Evolutionary conservation across 352 stramenopile genomes (phyloP).

Genomic region (Pythium chondricola): DNA sequence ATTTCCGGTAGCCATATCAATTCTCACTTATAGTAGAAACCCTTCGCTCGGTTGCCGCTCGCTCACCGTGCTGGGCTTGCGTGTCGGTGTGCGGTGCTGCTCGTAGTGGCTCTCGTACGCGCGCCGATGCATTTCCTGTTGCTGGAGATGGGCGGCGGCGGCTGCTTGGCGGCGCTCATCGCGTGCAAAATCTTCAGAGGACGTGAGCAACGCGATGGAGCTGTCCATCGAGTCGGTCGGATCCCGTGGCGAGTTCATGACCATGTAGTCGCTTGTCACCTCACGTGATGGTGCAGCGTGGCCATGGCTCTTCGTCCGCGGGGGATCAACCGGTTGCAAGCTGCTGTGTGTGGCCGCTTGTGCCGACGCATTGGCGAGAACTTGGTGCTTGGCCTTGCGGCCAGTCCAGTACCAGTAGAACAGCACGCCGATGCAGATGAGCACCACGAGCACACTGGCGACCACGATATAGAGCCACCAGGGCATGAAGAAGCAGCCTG

Average conservation of each 20-base stretch:
- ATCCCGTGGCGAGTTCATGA: conserved; percentile 49
- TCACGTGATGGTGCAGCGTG: too few relatives aligned
- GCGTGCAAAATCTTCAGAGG: conserved; percentile 4
- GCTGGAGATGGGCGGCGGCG: conserved; percentile 7
- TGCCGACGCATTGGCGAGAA: conserved; percentile 1
- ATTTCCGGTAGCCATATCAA: not conserved
- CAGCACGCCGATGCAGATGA: conserved; percentile 48
- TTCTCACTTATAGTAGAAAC: conserved; percentile 10
- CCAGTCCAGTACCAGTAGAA: conserved; percentile 48
- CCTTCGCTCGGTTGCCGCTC: too few relatives aligned
- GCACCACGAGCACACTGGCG: conserved; percentile 43
- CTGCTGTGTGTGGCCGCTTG: conserved; percentile 5
- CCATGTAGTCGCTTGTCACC: too few relatives aligned
- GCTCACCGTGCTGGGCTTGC: conserved; percentile 6
- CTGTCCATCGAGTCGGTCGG: conserved; percentile 44
- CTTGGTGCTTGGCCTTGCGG: conserved; percentile 4
- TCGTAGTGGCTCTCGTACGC: too few relatives aligned
- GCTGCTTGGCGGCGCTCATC: conserved; percentile 2
- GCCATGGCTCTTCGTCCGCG: not conserved
- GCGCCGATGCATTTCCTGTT: too few relatives aligned
- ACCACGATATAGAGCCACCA: conserved; percentile 86
- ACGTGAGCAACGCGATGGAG: conserved; percentile 54
- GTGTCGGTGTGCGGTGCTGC: conserved; percentile 5
- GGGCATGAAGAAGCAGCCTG: conserved; percentile 73
- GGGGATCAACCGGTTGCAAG: not conserved